Base-by-base conservation (phyloP, 2,329 filamentous ascomycete genomes). In the Tetracladium maxilliforme region DNA sequence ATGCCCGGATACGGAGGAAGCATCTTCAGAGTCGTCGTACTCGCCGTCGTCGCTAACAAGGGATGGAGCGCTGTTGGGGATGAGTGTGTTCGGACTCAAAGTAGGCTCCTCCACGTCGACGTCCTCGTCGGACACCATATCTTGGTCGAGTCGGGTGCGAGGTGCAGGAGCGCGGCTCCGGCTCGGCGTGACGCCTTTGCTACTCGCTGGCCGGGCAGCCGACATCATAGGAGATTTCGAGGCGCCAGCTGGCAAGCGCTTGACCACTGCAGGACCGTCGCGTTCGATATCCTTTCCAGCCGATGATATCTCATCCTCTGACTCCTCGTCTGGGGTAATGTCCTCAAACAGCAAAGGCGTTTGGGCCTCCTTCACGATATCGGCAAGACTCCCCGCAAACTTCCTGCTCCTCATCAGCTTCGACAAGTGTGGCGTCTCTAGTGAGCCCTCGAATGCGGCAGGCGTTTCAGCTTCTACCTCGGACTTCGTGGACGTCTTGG, bases 1-100 rank as follows among this genome's bases (percentile, higher is more conserved):
- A 2, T 54, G 34, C 22, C 47, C 10, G 44, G 48, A 45, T 29
- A 53, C 58, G 24, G 70, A 65, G 28, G 61, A 66, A 27, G 55
- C 54, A 30, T 70, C 69, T 29, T 77, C 70, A 2, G 74, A 80
- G 28, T 76, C 73, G 36, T 79, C 77, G 40, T 78, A 81, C 43
- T 83, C 78, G 38, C 77, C 75, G 42, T 83, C 77, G 48, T 86
- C 79, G 49, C 77, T 82, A 42, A 84, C 77, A 24, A 86, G 61
- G 38, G 76, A 83, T 13, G 79, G 79, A 7, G 79, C 77, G 36
- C 80, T 79, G 47, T 82, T 82, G 45, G 75, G 78, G 25, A 74
- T 61, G 22, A 73, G 51, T 1, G 74, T 77, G 38, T 71, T 70
- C 5, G 77, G 77, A 39, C 74, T 81, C 29, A 80, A 49, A n/a